These are phyloP conservation scores for Lantana camara DNA, from an alignment of 257 asterid genomes.

Conservation along the genomic window DNA sequence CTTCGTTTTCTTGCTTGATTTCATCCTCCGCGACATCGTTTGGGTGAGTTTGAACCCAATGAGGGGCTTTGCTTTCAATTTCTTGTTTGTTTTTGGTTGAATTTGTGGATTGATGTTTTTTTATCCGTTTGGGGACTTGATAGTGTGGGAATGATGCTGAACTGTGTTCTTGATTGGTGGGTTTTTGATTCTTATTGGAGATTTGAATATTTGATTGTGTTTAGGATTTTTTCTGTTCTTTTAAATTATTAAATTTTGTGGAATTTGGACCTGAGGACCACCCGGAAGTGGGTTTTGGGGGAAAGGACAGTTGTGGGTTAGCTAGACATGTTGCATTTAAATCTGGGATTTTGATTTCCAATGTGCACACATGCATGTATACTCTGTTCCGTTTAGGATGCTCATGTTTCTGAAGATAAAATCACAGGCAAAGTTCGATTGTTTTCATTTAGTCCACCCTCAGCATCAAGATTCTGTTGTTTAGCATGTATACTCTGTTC, in stretches of 20 bases:
- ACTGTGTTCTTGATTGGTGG: conserved; percentile 18
- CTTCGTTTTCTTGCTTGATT: conserved; percentile 15
- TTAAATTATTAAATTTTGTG: background rate
- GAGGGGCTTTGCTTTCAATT: background rate
- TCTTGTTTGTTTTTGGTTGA: background rate
- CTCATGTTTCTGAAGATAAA: background rate
- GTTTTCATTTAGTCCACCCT: background rate
- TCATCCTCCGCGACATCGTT: conserved; percentile 16
- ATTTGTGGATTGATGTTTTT: background rate
- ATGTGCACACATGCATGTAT: background rate
- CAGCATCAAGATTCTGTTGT: conserved; percentile 2
- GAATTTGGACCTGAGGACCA: background rate
- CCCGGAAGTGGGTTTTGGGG: background rate
- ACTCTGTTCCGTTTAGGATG: background rate
- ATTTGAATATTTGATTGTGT: conserved; percentile 7
- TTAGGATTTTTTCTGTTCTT: background rate
- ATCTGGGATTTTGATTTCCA: background rate
- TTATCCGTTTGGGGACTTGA: conserved; percentile 1
- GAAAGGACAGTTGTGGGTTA: conserved; percentile 12
- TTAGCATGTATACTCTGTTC: too few relatives aligned
- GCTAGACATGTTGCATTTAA: conserved; percentile 1
- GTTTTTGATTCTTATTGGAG: conserved; percentile 10
- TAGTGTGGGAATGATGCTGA: background rate
- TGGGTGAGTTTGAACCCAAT: conserved; percentile 24
- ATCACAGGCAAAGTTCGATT: background rate